Evolutionary conservation across 2,329 filamentous ascomycete genomes (phyloP), one percentile per base, ranked within the genome.

Genomic region (Microdochium paspali): DNA sequence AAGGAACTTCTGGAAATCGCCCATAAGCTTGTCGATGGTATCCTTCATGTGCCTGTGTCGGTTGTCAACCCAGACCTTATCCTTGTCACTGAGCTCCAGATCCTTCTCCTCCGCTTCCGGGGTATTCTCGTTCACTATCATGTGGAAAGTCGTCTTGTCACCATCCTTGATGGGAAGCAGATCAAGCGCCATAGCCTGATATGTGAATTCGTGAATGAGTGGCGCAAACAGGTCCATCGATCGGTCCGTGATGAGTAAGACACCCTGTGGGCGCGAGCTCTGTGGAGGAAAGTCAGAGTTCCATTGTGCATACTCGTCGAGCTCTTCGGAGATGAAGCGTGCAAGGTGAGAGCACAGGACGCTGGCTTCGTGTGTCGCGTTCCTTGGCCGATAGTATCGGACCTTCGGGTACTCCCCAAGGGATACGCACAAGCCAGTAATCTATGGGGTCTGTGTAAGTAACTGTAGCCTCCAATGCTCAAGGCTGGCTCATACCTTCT

Each of bases 181-280:
- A 61, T 98, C 93, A 64, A 96, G 88, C 3, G 89, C 91, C 91
- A 98, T 97, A 45, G 93, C 90, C 66, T 98, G 93, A 63, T 97
- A 98, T 12, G 93, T 96, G 62, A 98, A 96, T 60, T 98, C 93
- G 66, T 98, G 93, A 3, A 97, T 62, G 10, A 97, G 69, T 1
- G 93, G 93, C 0, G 91, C 84, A 68, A 85, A 81, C 3, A 96
- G 67, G 63, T 98, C 93, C 85, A 98, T 93, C 7, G 90, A 88
- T 51, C 93, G 80, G 64, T 97, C 93, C 1, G 90, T 87, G 51
- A 98, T 85, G 58, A 95, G 73, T 1, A 98, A 77, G 1, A 90
- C 80, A 32, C 88, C 88, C 53, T 87, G 84, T 6, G 90, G 91
- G 46, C 91, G 76, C 45, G 81, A 77, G 9, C 80, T 80, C n/a